Evolutionary conservation across 2,329 filamentous ascomycete genomes (phyloP).

Genomic region (Zasmidium citrigriseum): DNA sequence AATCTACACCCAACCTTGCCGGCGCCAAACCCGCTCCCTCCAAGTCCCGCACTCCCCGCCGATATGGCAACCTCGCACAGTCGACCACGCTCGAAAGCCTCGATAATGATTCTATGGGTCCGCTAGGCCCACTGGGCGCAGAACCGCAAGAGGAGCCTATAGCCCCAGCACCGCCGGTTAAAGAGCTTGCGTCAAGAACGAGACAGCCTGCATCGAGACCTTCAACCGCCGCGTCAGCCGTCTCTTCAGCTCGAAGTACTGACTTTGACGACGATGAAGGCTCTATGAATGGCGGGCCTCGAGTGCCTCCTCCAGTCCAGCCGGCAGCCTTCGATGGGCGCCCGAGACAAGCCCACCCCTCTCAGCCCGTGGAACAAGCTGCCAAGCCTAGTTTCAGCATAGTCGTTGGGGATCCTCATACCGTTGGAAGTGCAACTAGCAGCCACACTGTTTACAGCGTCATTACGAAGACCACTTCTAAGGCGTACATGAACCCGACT

Average conservation of each 20-base stretch:
- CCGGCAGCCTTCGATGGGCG: constrained; percentile 47
- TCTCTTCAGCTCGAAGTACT: constrained; percentile 52
- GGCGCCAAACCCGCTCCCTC: constrained; percentile 31
- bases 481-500: constrained; percentile 88
- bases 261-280: constrained; percentile 66
- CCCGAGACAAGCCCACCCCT: constrained; percentile 64
- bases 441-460: constrained; percentile 98
- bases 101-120: constrained; percentile 67
- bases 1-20: constrained; percentile 25
- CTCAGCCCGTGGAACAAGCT: constrained; percentile 88
- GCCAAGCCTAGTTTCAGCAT: constrained; percentile 91
- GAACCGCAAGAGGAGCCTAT: constrained; percentile 61
- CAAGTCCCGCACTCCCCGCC: constrained; percentile 54
- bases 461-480: constrained; percentile 91
- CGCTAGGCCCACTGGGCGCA: constrained; percentile 66
- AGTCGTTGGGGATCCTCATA: constrained; percentile 91
- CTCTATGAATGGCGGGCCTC: constrained; percentile 49
- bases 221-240: constrained; percentile 54
- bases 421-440: constrained; percentile 93
- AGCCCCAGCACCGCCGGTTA: constrained; percentile 57
- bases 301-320: constrained; percentile 66
- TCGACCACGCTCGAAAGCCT: constrained; percentile 77
- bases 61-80: constrained; percentile 73
- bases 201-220: constrained; percentile 44
- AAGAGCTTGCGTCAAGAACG: constrained; percentile 54